Percentiles rank a stretch among this genome's conserved stretches.
Evolutionary conservation across 345 rosid genomes (phyloP).

Genomic region (Iberis pinnata): DNA sequence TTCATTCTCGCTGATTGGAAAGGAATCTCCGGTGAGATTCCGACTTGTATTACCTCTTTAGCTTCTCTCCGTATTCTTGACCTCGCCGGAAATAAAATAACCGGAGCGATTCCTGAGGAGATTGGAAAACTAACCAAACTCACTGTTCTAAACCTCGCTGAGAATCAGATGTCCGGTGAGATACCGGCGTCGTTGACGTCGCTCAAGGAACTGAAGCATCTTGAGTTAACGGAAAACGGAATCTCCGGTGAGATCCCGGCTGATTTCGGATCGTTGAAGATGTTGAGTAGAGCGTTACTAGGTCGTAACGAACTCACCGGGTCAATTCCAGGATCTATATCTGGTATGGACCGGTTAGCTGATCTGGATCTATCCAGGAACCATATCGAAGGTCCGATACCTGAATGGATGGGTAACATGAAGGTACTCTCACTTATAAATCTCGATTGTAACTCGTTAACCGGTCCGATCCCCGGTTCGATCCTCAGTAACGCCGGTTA

Average conservation of each 20-base stretch:
- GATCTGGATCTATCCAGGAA: constrained; percentile 76
- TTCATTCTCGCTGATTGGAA: constrained; percentile 81
- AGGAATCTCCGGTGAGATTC: constrained; percentile 67
- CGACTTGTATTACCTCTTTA: constrained; percentile 53
- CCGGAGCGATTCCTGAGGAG: constrained; percentile 55
- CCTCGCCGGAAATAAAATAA: constrained; percentile 61
- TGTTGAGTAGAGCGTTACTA: constrained; percentile 72
- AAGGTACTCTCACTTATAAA: constrained; percentile 69
- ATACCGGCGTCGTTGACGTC: constrained; percentile 59
- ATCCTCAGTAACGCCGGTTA: constrained; percentile 50
- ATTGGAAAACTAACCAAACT: constrained; percentile 60
- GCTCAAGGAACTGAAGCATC: constrained; percentile 56
- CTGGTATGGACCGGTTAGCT: constrained; percentile 58
- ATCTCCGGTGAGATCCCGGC: constrained; percentile 59
- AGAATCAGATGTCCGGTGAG: constrained; percentile 55
- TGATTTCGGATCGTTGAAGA: constrained; percentile 60
- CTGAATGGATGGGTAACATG: constrained; percentile 63
- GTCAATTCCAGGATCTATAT: constrained; percentile 54
- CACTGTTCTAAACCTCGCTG: constrained; percentile 72
- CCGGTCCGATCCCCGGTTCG: constrained; percentile 53
- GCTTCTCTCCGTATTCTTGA: constrained; percentile 65
- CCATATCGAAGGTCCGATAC: constrained; percentile 52
- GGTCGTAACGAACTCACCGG: constrained; percentile 67
- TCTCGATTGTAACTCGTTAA: constrained; percentile 52
- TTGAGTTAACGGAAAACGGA: constrained; percentile 60